Percentiles rank a stretch among this genome's conserved stretches.
Evolutionary conservation across 176 grass and related monocot genomes (phyloP).

Genomic region (sorghum (Sorghum bicolor)): Sorghum_bicolor_NCBIv3 NC_012879.2:60973001-60973500

Average conservation of each 20-base stretch:
- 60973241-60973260: too few relatives aligned
- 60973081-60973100: constrained; percentile 63
- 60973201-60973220: constrained; percentile 62
- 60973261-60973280: too few relatives aligned
- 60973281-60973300: not conserved
- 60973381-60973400: constrained; percentile 68
- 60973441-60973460: constrained; percentile 81
- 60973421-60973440: constrained; percentile 85
- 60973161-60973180: constrained; percentile 71
- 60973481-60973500: not conserved
- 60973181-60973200: constrained; percentile 67
- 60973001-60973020: constrained; percentile 62
- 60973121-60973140: constrained; percentile 90
- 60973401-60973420: constrained; percentile 88
- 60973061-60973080: constrained; percentile 66
- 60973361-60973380: constrained; percentile 67
- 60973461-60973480: constrained; percentile 21
- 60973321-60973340: constrained; percentile 82
- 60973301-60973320: constrained; percentile 54
- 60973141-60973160: constrained; percentile 74
- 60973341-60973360: constrained; percentile 67
- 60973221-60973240: not conserved
- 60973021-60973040: constrained; percentile 56
- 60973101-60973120: constrained; percentile 85
- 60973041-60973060: constrained; percentile 65